phyloP scores from a whole-genome alignment of 2,329 filamentous ascomycete species.

The Dothidotthia symphoricarpi region DNA sequence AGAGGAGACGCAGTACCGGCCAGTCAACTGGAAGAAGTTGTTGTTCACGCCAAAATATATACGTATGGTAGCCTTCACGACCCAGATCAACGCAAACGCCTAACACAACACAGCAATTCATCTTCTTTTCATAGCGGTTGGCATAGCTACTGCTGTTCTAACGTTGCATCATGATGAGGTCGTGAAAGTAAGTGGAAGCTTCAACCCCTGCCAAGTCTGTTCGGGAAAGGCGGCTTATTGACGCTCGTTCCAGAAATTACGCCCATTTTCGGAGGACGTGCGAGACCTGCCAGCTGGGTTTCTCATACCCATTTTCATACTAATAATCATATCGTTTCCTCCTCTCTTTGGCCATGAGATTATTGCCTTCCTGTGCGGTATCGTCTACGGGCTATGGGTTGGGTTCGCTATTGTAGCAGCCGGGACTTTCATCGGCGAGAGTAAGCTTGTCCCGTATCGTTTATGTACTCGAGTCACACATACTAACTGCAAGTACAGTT shows the following conservation, averaged over 20 bases:
- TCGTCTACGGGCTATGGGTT: slow-evolving; percentile 37
- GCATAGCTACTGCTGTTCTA: slow-evolving; percentile 29
- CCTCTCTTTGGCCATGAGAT: slow-evolving; percentile 39
- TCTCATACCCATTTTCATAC: slow-evolving; percentile 36
- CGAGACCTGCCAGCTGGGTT: slow-evolving; percentile 37
- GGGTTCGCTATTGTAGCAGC: slow-evolving; percentile 37
- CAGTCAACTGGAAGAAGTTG: slow-evolving; percentile 36
- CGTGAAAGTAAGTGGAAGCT: slow-evolving; percentile 24
- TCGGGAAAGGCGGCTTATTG: slow-evolving; percentile 3
- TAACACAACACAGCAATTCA: slow-evolving; percentile 31
- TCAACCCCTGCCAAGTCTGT: background rate
- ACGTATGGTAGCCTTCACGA: slow-evolving; percentile 20
- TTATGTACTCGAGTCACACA: background rate
- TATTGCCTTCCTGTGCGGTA: slow-evolving; percentile 35
- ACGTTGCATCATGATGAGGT: slow-evolving; percentile 33
- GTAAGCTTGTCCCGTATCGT: slow-evolving; percentile 13
- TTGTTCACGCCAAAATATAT: slow-evolving; percentile 38
- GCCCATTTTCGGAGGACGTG: slow-evolving; percentile 37
- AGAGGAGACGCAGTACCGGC: slow-evolving; percentile 35
- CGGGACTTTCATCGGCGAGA: slow-evolving; percentile 38
- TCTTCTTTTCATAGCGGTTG: slow-evolving; percentile 28
- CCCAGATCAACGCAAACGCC: slow-evolving; percentile 2
- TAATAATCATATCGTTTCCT: slow-evolving; percentile 37
- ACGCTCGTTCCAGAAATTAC: slow-evolving; percentile 26
- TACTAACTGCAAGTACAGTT: slow-evolving; percentile 21